These are phyloP conservation scores for Candida insectalens DNA, from an alignment of 805 yeast species.

Conservation along the genomic window DNA sequence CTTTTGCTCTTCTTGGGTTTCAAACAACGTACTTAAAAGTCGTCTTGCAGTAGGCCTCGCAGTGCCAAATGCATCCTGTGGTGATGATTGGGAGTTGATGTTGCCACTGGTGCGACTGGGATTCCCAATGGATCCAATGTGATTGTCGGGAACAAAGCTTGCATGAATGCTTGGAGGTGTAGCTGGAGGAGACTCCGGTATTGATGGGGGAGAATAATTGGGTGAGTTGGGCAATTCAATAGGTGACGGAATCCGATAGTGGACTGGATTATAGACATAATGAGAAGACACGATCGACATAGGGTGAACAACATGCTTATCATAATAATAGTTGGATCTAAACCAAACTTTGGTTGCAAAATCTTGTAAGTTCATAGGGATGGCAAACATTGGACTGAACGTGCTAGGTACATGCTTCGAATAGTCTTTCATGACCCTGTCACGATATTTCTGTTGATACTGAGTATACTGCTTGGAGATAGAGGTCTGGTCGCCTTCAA, in stretches of 20 bases:
- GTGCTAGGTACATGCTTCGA: constrained; percentile 12
- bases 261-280: background rate
- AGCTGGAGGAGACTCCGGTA: background rate
- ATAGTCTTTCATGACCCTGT: constrained; percentile 9
- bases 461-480: constrained; percentile 14
- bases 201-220: background rate
- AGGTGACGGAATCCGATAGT: too few species aligned
- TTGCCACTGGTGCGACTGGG: constrained; percentile 4
- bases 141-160: constrained; percentile 11
- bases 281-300: constrained; percentile 10
- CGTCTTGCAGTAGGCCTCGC: too few species aligned
- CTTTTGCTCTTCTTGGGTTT: too few species aligned
- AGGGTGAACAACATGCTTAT: constrained; percentile 28
- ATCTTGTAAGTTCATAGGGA: constrained; percentile 13
- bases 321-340: constrained; percentile 29
- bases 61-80: constrained; percentile 7
- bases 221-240: background rate
- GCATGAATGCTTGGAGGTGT: constrained; percentile 9
- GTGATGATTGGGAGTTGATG: constrained; percentile 13
- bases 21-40: too few species aligned
- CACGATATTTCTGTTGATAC: constrained; percentile 10
- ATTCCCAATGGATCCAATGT: constrained; percentile 11
- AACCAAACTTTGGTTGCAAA: constrained; percentile 17
- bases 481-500: constrained; percentile 13
- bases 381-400: constrained; percentile 14